Base-by-base conservation (phyloP, 2,329 filamentous ascomycete species). In the Ophiocordyceps robertsii region DNA sequence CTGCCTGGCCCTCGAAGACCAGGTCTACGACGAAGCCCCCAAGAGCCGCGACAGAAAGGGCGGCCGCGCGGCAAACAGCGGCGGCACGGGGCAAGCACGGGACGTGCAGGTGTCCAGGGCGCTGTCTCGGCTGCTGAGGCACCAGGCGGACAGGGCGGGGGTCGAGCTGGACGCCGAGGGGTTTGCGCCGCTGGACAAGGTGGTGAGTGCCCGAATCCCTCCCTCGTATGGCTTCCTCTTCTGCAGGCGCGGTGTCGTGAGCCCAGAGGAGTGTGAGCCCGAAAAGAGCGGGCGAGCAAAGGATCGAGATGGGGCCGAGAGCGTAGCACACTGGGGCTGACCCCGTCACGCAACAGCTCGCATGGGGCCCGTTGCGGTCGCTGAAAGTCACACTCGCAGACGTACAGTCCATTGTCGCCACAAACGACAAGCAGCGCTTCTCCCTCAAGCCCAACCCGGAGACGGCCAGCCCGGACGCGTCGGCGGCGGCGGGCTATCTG, bases 341-440 rank as follows among this genome's bases (percentile, higher is more conserved):
- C 33, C 13, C 5, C 2, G 13, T 19, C 37, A 29, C 17, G 11
- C 17, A 16, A 21, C 44, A 76, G 72, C 62, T 79, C 37, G 59
- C 64, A 46, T 78, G 70, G 67, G 66, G 64, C 1, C 71, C 73
- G 9, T 52, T 95, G 43, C 76, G 75, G 48, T 77, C 75, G 4
- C 69, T 94, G 10, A 71, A 84, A 47, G 75, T 83, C n/a, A 84
- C 82, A 0, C 74, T 95, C 44, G 64, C 70, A 3, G 90, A 95
- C 50, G 70, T 98, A 48, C 68, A 75, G 42, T 59, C 70, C 10
- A 72, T 82, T 14, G 88, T 95, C 12, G 62, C 68, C 13, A 73
- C 74, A 39, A 93, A 87, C 56, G 84, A 90, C 55, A 98, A 98
- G 66, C 84, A 95, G 62, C 84, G 92, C 33, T 98, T 93, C 67